These are phyloP conservation scores for Podila epigama DNA, from an alignment of 192 early-diverging fungal genomes.

Conservation along the genomic window DNA sequence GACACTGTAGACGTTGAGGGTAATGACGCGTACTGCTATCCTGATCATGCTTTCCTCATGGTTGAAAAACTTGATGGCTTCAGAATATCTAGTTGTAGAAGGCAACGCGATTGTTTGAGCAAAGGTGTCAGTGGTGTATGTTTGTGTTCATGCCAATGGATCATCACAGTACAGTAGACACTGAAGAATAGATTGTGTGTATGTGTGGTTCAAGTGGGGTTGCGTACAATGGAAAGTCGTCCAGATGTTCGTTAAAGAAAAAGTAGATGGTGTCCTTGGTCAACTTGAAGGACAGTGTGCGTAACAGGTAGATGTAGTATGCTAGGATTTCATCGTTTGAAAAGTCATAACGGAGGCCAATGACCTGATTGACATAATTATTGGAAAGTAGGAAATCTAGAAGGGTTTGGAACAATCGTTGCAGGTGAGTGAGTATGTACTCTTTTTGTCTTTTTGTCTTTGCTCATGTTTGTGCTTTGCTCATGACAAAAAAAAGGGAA, in stretches of 20 bases:
- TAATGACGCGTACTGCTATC: constrained; percentile 69
- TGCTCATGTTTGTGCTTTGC: not conserved
- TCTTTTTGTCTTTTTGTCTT: not conserved
- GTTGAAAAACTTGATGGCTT: constrained; percentile 69
- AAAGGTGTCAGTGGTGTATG: not conserved
- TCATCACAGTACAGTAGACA: too few relatives aligned
- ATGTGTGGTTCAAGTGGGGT: constrained; percentile 4
- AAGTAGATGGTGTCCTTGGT: constrained; percentile 67
- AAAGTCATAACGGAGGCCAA: constrained; percentile 61
- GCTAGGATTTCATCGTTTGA: constrained; percentile 73
- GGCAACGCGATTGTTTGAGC: not conserved
- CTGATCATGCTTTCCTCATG: constrained; percentile 78
- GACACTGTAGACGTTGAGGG: constrained; percentile 66
- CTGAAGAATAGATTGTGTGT: not conserved
- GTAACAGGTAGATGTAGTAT: constrained; percentile 75
- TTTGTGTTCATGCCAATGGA: constrained; percentile 4
- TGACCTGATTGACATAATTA: constrained; percentile 78
- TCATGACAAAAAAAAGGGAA: too few relatives aligned
- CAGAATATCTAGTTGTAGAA: constrained; percentile 61
- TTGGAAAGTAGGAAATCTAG: constrained; percentile 71
- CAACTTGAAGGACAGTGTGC: constrained; percentile 72
- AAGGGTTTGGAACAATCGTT: not conserved
- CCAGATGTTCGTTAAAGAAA: constrained; percentile 65
- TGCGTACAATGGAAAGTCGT: constrained; percentile 51
- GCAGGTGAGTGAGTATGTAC: not conserved